Evolutionary conservation across 768 basidiomycete species (phyloP).

Genomic region (Tulasnella sp.): DNA sequence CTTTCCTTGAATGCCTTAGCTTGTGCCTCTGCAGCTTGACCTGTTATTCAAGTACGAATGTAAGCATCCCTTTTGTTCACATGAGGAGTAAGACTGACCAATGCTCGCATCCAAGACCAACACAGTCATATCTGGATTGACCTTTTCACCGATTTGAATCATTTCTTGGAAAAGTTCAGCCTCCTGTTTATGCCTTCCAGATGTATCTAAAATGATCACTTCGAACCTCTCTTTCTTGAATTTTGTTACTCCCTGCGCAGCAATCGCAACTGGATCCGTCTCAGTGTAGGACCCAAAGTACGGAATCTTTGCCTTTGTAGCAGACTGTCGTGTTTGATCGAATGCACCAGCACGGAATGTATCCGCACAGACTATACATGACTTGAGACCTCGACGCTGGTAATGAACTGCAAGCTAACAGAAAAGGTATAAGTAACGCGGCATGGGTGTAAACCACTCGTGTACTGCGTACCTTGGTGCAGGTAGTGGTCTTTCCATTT

Average conservation of each 20-base stretch:
- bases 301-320: conserved; percentile 95
- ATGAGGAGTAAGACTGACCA: conserved; percentile 30
- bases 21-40: conserved; percentile 96
- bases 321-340: conserved; percentile 97
- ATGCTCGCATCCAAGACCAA: conserved; percentile 95
- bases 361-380: conserved; percentile 95
- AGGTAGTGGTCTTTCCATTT: conserved; percentile 98
- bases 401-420: conserved; percentile 79
- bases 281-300: conserved; percentile 99
- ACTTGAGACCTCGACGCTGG: conserved; percentile 91
- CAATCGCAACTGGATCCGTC: conserved; percentile 92
- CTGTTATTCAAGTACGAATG: conserved; percentile 29
- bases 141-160: conserved; percentile 89
- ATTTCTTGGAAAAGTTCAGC: conserved; percentile 94
- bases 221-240: conserved; percentile 99
- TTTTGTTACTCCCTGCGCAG: conserved; percentile 86
- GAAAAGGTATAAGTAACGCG: background rate
- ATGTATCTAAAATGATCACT: conserved; percentile 97
- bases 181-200: conserved; percentile 94
- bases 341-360: conserved; percentile 99
- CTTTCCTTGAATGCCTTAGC: conserved; percentile 95
- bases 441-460: background rate
- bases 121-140: conserved; percentile 92
- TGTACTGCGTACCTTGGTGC: conserved; percentile 52
- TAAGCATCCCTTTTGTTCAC: background rate